Base-by-base conservation (phyloP, 1,284 basidiomycete species). In the Phlebopus sp. region DNA sequence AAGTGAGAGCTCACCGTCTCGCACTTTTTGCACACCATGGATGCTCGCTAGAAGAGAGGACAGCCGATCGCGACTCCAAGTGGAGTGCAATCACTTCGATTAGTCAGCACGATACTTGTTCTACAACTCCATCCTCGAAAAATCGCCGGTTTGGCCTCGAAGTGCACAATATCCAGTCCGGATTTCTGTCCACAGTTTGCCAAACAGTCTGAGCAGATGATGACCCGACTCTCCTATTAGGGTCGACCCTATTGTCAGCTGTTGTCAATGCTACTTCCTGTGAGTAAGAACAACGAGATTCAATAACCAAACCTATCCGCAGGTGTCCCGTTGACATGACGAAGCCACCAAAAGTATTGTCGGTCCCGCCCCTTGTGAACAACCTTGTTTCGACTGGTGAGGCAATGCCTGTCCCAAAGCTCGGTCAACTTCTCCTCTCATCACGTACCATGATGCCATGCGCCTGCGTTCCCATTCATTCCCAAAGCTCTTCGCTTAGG, bases 11-110 rank as follows among this genome's bases (percentile, higher is more conserved):
- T 46, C 51, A 80, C 86, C 68, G 76, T 72, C 70, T 89, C 86
- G 68, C 86, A 90, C 68, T 79, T 82, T 66, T 73, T 75, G 72
- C 86, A 90, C 54, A 90, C 86, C 86, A 90, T 89, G 68, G 58
- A 60, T 32, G 41, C 41, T 39, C 21, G 42, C 31, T 37, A 23
- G 35, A 43, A 6, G 7, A 36, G 7, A n/a, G n/a, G n/a, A n/a
- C n/a, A n/a, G n/a, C n/a, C n/a, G n/a, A n/a, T n/a, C n/a, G n/a
- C n/a, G n/a, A n/a, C n/a, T n/a, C n/a, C n/a, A n/a, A n/a, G n/a
- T n/a, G n/a, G n/a, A n/a, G n/a, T n/a, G n/a, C 27, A 42, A 46
- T 44, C 31, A 46, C 41, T 30, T 15, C 4, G 27, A 4, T 29
- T 29, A 29, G 27, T 29, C 27, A 29, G 27, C 27, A 23, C 21